Conservation (phyloP, 805 yeast species). For the Metschnikowia cerradonensis region DNA sequence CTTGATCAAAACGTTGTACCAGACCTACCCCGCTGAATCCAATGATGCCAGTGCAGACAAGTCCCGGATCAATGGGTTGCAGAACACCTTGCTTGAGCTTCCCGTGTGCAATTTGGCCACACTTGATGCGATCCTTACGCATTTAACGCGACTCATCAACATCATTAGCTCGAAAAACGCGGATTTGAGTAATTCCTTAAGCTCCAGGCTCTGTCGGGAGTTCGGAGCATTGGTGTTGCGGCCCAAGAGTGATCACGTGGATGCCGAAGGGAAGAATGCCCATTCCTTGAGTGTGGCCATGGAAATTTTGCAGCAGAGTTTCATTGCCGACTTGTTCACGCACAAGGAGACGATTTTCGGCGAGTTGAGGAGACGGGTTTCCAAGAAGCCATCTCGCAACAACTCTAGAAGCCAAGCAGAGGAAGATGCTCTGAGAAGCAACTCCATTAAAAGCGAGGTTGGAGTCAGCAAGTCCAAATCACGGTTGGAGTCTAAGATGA, state of each 20-base stretch:
- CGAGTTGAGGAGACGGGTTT: constrained; percentile 46
- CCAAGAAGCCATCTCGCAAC: constrained; percentile 17
- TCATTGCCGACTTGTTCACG: constrained; percentile 58
- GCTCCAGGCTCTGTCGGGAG: constrained; percentile 57
- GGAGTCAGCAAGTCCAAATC: constrained; percentile 1
- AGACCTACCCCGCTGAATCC: constrained; percentile 27
- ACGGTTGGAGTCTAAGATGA: constrained; percentile 12
- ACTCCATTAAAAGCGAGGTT: constrained; percentile 1
- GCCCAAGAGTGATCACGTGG: constrained; percentile 32
- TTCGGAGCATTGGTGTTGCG: constrained; percentile 60
- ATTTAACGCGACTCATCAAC: constrained; percentile 58
- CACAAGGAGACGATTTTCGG: constrained; percentile 61
- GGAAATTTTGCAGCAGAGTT: constrained; percentile 41
- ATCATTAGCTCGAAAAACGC: constrained; percentile 41
- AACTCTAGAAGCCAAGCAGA: constrained; percentile 6
- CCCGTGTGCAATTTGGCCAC: constrained; percentile 74
- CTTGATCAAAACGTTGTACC: constrained; percentile 62
- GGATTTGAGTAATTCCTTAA: constrained; percentile 32
- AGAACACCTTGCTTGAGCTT: constrained; percentile 60
- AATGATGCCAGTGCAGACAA: constrained; percentile 23
- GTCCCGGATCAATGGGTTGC: constrained; percentile 56
- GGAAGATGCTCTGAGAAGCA: constrained; percentile 4
- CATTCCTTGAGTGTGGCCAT: constrained; percentile 13
- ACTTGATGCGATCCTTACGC: constrained; percentile 74
- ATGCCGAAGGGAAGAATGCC: constrained; percentile 13